phyloP scores from a whole-genome alignment of 2,329 filamentous ascomycete species.

The Didymella arachidicola region DNA sequence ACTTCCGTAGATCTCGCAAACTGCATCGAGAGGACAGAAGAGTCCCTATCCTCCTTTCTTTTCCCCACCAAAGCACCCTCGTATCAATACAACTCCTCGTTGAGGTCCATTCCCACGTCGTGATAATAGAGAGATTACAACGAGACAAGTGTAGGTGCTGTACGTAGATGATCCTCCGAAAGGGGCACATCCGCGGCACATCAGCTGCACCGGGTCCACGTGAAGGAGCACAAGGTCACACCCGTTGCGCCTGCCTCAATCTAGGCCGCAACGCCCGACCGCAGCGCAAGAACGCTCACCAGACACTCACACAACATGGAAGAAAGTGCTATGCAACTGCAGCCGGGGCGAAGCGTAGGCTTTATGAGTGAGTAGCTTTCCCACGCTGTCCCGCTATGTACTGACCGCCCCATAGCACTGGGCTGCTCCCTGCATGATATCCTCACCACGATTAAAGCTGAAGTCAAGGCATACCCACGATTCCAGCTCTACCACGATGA shows the following conservation, averaged over 20 bases:
- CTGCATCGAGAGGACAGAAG: background rate
- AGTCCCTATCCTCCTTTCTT: background rate
- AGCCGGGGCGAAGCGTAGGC: conserved; percentile 45
- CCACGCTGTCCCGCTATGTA: background rate
- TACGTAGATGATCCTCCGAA: background rate
- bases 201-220: conserved; percentile 26
- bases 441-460: conserved; percentile 84
- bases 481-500: conserved; percentile 84
- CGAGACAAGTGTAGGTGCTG: background rate
- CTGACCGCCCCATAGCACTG: conserved; percentile 66
- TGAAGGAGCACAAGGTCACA: conserved; percentile 38
- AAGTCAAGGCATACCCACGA: conserved; percentile 81
- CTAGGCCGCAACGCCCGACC: conserved; percentile 14
- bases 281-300: conserved; percentile 13
- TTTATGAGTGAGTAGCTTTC: conserved; percentile 48
- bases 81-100: background rate
- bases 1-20: background rate
- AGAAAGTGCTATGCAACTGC: conserved; percentile 41
- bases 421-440: conserved; percentile 92
- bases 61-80: conserved; percentile 6
- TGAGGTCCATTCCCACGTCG: background rate
- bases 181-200: background rate
- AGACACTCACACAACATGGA: conserved; percentile 36
- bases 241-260: conserved; percentile 1
- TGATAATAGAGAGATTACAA: background rate